These are phyloP conservation scores for Beauveria caledonica DNA, from an alignment of 2,329 filamentous ascomycete species.

Conservation along the genomic window DNA sequence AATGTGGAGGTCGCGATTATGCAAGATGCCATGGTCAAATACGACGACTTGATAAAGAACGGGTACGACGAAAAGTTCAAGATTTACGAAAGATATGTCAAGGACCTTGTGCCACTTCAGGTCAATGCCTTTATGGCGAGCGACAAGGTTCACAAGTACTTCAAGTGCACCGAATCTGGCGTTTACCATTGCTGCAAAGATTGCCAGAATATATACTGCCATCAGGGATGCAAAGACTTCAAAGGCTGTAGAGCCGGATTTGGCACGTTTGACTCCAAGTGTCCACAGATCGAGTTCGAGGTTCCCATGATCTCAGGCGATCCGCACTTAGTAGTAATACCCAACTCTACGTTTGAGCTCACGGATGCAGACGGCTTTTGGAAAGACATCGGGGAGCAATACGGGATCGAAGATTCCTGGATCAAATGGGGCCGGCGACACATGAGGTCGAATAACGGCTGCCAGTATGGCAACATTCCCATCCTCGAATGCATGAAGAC, in stretches of 20 bases:
- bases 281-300: background rate
- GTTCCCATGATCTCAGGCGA: background rate
- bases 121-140: too few species aligned
- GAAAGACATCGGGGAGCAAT: background rate
- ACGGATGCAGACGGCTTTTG: background rate
- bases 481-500: background rate
- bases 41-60: too few species aligned
- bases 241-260: background rate
- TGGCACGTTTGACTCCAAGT: background rate
- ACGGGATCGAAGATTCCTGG: background rate
- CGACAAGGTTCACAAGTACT: too few species aligned
- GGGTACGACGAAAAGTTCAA: too few species aligned
- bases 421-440: background rate
- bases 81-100: too few species aligned
- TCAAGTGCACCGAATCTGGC: too few species aligned
- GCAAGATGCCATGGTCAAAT: too few species aligned
- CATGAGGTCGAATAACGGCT: background rate
- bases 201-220: too few species aligned
- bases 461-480: background rate
- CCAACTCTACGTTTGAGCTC: background rate
- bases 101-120: too few species aligned
- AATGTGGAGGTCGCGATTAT: too few species aligned
- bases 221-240: background rate
- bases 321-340: background rate
- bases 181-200: too few species aligned